phyloP scores from a whole-genome alignment of 1,284 basidiomycete species.

The Hortiboletus rubellus region DNA sequence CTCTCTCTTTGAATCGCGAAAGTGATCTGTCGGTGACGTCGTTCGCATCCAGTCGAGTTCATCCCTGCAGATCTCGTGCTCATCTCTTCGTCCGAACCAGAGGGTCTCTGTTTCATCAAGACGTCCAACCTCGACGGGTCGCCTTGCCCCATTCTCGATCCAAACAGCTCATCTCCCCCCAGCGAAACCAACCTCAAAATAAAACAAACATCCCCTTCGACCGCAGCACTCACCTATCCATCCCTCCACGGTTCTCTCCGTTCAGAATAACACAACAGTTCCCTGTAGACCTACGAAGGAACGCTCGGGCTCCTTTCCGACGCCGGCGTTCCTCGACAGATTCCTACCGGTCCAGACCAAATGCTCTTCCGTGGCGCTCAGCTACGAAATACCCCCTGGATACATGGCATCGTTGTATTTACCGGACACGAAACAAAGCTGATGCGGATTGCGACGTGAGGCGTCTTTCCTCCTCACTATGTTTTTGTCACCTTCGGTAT shows the following conservation, averaged over 20 bases:
- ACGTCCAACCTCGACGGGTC: slow-evolving; percentile 97
- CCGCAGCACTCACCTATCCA: slow-evolving; percentile 77
- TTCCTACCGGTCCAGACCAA: slow-evolving; percentile 95
- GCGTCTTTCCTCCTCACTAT: slow-evolving; percentile 11
- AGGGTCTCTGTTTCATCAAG: slow-evolving; percentile 43
- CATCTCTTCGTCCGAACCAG: slow-evolving; percentile 34
- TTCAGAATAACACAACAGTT: slow-evolving; percentile 97
- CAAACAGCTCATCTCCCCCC: slow-evolving; percentile 1
- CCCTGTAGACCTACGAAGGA: slow-evolving; percentile 94
- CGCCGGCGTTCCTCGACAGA: slow-evolving; percentile 67
- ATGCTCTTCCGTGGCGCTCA: slow-evolving; percentile 93
- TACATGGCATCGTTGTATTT: slow-evolving; percentile 92
- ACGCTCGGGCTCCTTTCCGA: slow-evolving; percentile 68
- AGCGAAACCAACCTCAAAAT: slow-evolving; percentile 99
- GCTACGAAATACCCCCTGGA: slow-evolving; percentile 95
- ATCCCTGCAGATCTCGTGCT: slow-evolving; percentile 95
- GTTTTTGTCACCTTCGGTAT: neutral
- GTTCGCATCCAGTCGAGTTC: slow-evolving; percentile 90
- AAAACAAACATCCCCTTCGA: slow-evolving; percentile 91
- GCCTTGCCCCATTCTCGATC: slow-evolving; percentile 27
- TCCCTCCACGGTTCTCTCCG: slow-evolving; percentile 81
- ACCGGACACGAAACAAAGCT: slow-evolving; percentile 99
- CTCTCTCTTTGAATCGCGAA: slow-evolving; percentile 69
- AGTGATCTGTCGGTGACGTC: slow-evolving; percentile 96
- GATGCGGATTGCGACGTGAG: slow-evolving; percentile 93